Evolutionary conservation across 768 basidiomycete species (phyloP).

Genomic region (Suillus placidus): DNA sequence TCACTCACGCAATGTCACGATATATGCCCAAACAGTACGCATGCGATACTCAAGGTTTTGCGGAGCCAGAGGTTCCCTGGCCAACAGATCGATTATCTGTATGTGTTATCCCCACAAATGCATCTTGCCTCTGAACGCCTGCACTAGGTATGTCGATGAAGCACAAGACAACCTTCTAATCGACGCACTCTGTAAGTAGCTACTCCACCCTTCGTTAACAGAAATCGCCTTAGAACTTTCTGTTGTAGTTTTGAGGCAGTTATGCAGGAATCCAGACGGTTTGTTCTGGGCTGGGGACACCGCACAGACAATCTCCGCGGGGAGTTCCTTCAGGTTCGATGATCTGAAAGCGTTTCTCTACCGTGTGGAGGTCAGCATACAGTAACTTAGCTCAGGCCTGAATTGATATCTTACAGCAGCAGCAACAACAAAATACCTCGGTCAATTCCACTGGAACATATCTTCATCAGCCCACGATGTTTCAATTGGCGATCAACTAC

Average conservation of each 20-base stretch:
- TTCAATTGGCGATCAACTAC: constrained; percentile 67
- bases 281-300: constrained; percentile 83
- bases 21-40: constrained; percentile 43
- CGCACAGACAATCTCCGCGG: constrained; percentile 74
- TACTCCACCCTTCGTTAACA: not conserved
- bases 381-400: not conserved
- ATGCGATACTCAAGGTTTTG: constrained; percentile 46
- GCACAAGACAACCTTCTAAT: constrained; percentile 73
- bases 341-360: constrained; percentile 71
- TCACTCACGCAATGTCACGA: not conserved
- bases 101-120: constrained; percentile 18
- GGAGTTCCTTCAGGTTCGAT: constrained; percentile 72
- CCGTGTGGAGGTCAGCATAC: constrained; percentile 54
- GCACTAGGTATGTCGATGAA: constrained; percentile 68
- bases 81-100: constrained; percentile 58
- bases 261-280: constrained; percentile 68
- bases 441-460: constrained; percentile 17
- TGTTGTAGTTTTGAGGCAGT: constrained; percentile 54
- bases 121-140: not conserved
- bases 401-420: constrained; percentile 17
- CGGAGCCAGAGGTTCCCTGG: constrained; percentile 26
- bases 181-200: constrained; percentile 54
- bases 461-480: constrained; percentile 39
- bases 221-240: not conserved
- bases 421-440: constrained; percentile 27